Conservation (phyloP, 2,329 filamentous ascomycete genomes). For the Diaporthe aspalathi region DNA sequence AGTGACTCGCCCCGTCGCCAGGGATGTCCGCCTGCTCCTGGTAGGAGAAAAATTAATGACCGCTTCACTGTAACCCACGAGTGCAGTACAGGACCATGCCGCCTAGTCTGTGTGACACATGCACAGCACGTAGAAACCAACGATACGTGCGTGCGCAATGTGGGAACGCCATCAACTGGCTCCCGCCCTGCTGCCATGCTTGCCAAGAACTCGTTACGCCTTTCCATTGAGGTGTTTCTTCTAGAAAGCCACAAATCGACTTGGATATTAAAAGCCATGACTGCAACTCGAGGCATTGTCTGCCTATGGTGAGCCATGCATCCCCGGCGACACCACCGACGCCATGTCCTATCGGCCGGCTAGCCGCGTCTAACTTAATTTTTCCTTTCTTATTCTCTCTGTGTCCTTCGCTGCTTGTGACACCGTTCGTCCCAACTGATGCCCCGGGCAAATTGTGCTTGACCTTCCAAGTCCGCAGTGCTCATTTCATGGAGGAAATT, state of each 20-base stretch:
- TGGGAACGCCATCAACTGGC: slow-evolving; percentile 7
- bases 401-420: background rate
- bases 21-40: slow-evolving; percentile 34
- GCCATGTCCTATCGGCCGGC: background rate
- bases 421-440: slow-evolving; percentile 16
- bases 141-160: background rate
- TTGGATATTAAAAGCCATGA: background rate
- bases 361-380: background rate
- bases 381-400: no score
- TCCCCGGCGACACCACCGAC: slow-evolving; percentile 4
- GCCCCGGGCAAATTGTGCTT: slow-evolving; percentile 21
- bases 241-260: slow-evolving; percentile 2
- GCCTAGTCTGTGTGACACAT: slow-evolving; percentile 13
- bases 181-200: background rate
- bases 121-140: slow-evolving; percentile 2
- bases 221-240: background rate
- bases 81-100: background rate
- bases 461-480: slow-evolving; percentile 24
- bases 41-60: slow-evolving; percentile 26
- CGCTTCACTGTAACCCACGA: slow-evolving; percentile 20
- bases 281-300: slow-evolving; percentile 16
- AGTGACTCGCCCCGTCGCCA: slow-evolving; percentile 27
- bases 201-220: slow-evolving; percentile 23
- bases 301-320: background rate
- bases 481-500: slow-evolving; percentile 39